Evolutionary conservation across 2,329 filamentous ascomycete genomes (phyloP), one percentile per base, ranked within the genome.

Genomic region (Colletotrichum horii): DNA sequence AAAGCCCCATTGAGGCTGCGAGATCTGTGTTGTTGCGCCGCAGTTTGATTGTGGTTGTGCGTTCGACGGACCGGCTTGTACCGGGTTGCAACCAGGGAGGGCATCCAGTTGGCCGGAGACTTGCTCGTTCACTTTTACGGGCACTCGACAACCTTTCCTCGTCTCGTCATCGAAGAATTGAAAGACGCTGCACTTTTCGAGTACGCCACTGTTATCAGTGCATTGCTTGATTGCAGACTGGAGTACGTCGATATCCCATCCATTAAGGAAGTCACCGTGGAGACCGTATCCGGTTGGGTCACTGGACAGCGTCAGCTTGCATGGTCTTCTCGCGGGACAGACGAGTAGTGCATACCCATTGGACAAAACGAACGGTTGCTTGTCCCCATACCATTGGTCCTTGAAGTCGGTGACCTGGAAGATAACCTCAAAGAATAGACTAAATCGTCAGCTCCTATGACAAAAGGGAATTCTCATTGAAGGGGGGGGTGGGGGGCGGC

Each of bases 231-330:
- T 91, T 78, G 94, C 93, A 74, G 89, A 86, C 83, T 94, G 91
- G 65, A 95, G 91, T 61, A 89, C 87, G 28, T 86, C 82, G 76
- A 90, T 87, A 78, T 95, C 91, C 94, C 94, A 96, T 19, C 91
- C 94, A 77, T 94, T 91, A 78, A 94, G 83, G 85, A 96, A 95
- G 83, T 96, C 94, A 61, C 89, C 93, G 83, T 95, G 94, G 75
- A 90, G 89, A 78, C 91, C 91, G 85, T 91, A 95, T 71, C 94
- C 94, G 14, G 94, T 94, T n/a, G 88, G 71, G 28, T 76, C 74
- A 15, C 74, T 76, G 22, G n/a, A 8, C 15, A 26, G 19, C 86
- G 73, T 95, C 93, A 64, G 69, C 28, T 16, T 24, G 34, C 11
- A 15, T 32, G 7, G 6, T 38, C 7, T 36, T 24, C 22, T 52